These are phyloP conservation scores for Hyaloscypha variabilis DNA, from an alignment of 495 filamentous ascomycete species.

Conservation along the genomic window DNA sequence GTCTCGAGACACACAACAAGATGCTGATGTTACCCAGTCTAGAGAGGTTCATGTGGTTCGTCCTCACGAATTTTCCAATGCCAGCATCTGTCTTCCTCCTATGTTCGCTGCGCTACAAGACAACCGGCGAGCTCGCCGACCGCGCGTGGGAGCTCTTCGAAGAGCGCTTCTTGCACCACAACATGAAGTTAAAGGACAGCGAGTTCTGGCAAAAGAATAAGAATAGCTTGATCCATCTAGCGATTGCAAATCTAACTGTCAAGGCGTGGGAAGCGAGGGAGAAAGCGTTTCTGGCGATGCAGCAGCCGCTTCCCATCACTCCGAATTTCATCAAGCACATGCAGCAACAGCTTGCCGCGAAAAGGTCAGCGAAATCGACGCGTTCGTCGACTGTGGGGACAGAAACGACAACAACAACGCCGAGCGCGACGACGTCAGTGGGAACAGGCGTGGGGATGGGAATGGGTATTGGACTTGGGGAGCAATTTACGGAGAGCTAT, in stretches of 20 bases:
- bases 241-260: constrained; percentile 37
- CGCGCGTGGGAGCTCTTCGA: constrained; percentile 49
- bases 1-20: constrained; percentile 43
- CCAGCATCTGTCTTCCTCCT: constrained; percentile 53
- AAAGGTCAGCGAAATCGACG: background rate
- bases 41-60: constrained; percentile 51
- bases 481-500: background rate
- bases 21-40: constrained; percentile 53
- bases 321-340: background rate
- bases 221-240: constrained; percentile 33
- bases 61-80: constrained; percentile 50
- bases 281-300: background rate
- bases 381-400: background rate
- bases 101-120: constrained; percentile 50
- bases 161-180: constrained; percentile 41
- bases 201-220: constrained; percentile 33
- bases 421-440: background rate
- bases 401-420: background rate
- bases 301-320: background rate
- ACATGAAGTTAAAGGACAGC: constrained; percentile 31
- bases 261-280: constrained; percentile 39
- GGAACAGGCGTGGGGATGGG: background rate
- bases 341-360: background rate
- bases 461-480: background rate
- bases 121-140: constrained; percentile 49